Evolutionary conservation across 2,329 filamentous ascomycete species (phyloP).

Genomic region (Epichloe bromicola): DNA sequence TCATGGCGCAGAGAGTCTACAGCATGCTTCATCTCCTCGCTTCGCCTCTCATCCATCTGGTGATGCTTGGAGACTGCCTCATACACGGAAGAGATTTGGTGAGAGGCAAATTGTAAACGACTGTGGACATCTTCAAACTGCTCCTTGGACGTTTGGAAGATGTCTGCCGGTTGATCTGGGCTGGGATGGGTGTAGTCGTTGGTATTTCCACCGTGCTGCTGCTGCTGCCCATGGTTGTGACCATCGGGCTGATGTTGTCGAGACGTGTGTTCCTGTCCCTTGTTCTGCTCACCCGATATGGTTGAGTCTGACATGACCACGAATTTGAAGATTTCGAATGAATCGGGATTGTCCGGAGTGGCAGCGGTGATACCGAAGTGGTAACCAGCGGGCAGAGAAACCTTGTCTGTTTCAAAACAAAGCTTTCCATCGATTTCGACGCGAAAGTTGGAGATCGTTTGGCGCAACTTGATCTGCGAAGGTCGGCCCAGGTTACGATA

Average conservation of each 20-base stretch:
- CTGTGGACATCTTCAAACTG: slow-evolving; percentile 81
- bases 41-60: slow-evolving; percentile 39
- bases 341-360: slow-evolving; percentile 83
- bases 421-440: slow-evolving; percentile 67
- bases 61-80: slow-evolving; percentile 39
- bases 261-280: slow-evolving; percentile 4
- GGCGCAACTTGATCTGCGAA: slow-evolving; percentile 62
- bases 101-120: slow-evolving; percentile 61
- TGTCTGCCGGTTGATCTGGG: slow-evolving; percentile 34
- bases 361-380: slow-evolving; percentile 78
- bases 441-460: slow-evolving; percentile 51
- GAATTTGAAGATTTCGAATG: slow-evolving; percentile 86
- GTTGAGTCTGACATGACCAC: slow-evolving; percentile 49
- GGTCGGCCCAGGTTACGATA: slow-evolving; percentile 88
- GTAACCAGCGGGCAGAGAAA: slow-evolving; percentile 69
- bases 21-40: slow-evolving; percentile 38
- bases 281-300: slow-evolving; percentile 8
- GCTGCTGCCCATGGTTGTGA: slow-evolving; percentile 20
- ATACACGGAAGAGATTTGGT: slow-evolving; percentile 53
- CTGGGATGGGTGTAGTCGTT: slow-evolving; percentile 20
- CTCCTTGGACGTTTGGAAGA: slow-evolving; percentile 34
- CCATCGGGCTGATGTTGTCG: slow-evolving; percentile 15
- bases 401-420: slow-evolving; percentile 75
- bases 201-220: slow-evolving; percentile 15
- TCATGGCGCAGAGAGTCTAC: slow-evolving; percentile 34